These are phyloP conservation scores for Imleria badia DNA, from an alignment of 768 basidiomycete species.

Conservation along the genomic window DNA sequence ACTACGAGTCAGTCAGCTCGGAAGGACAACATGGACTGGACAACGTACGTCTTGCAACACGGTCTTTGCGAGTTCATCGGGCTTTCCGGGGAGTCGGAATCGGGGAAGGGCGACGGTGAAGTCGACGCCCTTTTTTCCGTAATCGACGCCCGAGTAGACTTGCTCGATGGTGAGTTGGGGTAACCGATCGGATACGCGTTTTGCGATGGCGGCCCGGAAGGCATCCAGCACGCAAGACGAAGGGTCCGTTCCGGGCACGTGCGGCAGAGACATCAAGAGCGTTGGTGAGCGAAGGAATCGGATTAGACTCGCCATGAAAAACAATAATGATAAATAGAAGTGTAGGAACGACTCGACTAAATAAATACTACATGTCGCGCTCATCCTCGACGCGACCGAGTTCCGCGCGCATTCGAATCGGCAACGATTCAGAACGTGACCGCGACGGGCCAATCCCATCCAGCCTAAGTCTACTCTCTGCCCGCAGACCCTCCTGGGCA, in stretches of 20 bases:
- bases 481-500: conserved; percentile 35
- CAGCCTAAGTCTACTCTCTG: conserved; percentile 32
- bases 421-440: conserved; percentile 23
- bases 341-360: too few species aligned
- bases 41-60: conserved; percentile 69
- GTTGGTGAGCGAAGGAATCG: not conserved
- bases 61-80: conserved; percentile 71
- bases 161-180: conserved; percentile 68
- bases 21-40: not conserved
- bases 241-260: conserved; percentile 54
- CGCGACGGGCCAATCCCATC: conserved; percentile 26
- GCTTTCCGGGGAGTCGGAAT: conserved; percentile 81
- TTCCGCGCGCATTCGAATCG: conserved; percentile 24
- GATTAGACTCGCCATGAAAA: conserved; percentile 4
- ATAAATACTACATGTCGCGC: too few species aligned
- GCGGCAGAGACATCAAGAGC: conserved; percentile 36
- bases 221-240: conserved; percentile 67
- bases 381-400: conserved; percentile 22
- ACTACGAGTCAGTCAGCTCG: conserved; percentile 46
- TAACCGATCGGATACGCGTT: conserved; percentile 63
- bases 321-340: too few species aligned
- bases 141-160: conserved; percentile 83
- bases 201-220: conserved; percentile 81
- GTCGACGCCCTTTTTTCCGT: conserved; percentile 92
- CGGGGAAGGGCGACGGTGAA: conserved; percentile 91